Percentiles rank a stretch among this genome's conserved stretches.
phyloP scores from a whole-genome alignment of 1,284 basidiomycete genomes.

The Ustilago esculenta region DNA sequence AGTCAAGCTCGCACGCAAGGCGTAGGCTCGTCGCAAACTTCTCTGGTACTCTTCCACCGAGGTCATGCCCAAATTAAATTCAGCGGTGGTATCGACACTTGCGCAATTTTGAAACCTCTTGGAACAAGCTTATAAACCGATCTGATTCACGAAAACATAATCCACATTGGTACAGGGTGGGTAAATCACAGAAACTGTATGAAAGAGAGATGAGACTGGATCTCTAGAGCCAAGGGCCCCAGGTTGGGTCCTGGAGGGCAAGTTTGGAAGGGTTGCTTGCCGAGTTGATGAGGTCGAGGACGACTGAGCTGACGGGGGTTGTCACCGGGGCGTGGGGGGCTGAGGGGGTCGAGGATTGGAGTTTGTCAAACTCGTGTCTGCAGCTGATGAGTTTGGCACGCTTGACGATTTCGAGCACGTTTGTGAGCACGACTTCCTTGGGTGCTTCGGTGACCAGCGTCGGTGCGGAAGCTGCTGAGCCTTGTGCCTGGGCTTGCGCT shows the following conservation, averaged over 20 bases:
- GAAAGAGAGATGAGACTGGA: too few relatives aligned
- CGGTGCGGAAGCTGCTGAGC: neutral
- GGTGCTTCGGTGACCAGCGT: conserved; percentile 51
- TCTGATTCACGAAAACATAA: too few relatives aligned
- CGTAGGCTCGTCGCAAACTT: too few relatives aligned
- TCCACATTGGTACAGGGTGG: too few relatives aligned
- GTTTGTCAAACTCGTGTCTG: conserved; percentile 80
- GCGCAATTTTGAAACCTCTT: too few relatives aligned
- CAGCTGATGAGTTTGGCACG: conserved; percentile 86
- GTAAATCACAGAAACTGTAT: too few relatives aligned
- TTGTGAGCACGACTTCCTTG: conserved; percentile 77
- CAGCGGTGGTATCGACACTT: too few relatives aligned
- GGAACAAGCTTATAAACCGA: too few relatives aligned
- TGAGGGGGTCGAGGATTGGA: too few relatives aligned
- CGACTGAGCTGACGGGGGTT: conserved; percentile 74
- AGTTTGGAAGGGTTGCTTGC: conserved; percentile 71
- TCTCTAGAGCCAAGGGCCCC: conserved; percentile 39
- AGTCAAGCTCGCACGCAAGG: conserved; percentile 15
- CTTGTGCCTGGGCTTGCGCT: conserved; percentile 15
- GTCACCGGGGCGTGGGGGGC: too few relatives aligned
- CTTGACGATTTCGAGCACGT: conserved; percentile 83
- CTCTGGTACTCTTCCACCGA: too few relatives aligned
- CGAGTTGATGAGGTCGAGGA: conserved; percentile 81
- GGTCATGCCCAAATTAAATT: too few relatives aligned
- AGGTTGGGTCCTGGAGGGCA: conserved; percentile 69